Base-by-base conservation (phyloP, 345 rosid genomes). In the Ceriops zippeliana region DNA sequence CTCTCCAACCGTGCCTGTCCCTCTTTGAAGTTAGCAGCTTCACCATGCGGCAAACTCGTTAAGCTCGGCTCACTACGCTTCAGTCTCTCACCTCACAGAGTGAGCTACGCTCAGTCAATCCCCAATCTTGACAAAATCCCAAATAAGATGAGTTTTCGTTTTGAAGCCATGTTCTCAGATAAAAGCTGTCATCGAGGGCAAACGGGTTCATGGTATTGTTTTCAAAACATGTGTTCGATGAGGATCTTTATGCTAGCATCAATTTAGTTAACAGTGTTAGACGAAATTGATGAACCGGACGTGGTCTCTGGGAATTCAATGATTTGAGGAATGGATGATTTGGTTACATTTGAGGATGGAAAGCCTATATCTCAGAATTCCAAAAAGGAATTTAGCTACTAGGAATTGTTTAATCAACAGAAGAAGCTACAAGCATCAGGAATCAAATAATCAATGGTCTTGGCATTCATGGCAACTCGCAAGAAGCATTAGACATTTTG, bases 401-500 rank as follows among this genome's bases (percentile, higher is more conserved):
- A 62, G 60, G 73, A 74, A 63, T 74, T 68, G 77, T 35, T 68
- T 68, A 53, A 68, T 31, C 62, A 24, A 32, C 62, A n/a, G 28
- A 32, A 37, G 46, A 63, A 30, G 73, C 65, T 22, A 57, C 52
- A 46, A 34, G 35, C 6, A 34, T 6, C 6, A 34, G 35, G 53
- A 37, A 16, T 19, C 57, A 59, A 57, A 62, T 42, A 67, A 70
- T 62, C 74, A 63, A 75, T 35, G 86, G 85, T 67, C 79, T 85
- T 67, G 79, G 85, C 27, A 71, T 69, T 9, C 87, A 84, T 57
- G 86, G 84, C 7, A 69, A 52, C 61, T 83, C 82, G 53, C 62
- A 80, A 37, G 68, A 75, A 47, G 87, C 88, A 46, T 76, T 86
- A 63, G 66, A 63, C 62, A 72, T 77, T 58, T 86, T 69, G 42